phyloP scores from a whole-genome alignment of 169 alveolate genomes.

The Plasmodium gonderi region DNA sequence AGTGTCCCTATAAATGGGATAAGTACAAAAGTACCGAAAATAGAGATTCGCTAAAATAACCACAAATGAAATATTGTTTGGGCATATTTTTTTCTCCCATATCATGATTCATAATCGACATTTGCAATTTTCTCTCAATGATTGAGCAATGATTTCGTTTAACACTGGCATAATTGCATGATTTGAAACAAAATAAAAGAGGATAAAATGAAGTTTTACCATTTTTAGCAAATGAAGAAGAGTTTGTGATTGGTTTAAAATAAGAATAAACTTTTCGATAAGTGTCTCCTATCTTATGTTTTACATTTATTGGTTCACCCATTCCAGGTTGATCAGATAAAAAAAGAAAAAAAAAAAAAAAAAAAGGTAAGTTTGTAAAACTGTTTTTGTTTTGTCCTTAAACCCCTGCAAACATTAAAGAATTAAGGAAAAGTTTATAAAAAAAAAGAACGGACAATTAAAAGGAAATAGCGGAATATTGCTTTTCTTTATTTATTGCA shows the following conservation, averaged over 20 bases:
- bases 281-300: slow-evolving; percentile 87
- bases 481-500: neutral
- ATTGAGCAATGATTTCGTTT: neutral
- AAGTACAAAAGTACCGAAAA: slow-evolving; percentile 7
- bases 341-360: neutral
- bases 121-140: neutral
- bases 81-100: neutral
- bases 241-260: slow-evolving; percentile 82
- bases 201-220: slow-evolving; percentile 75
- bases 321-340: slow-evolving; percentile 22
- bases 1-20: slow-evolving; percentile 76
- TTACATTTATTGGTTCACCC: slow-evolving; percentile 67
- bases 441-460: neutral
- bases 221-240: slow-evolving; percentile 85
- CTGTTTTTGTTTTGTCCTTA: neutral
- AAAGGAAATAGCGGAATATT: neutral
- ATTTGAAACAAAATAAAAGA: neutral
- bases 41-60: neutral
- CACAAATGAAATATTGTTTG: neutral
- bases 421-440: neutral
- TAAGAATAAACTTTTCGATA: slow-evolving; percentile 83
- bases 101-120: no score
- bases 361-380: neutral
- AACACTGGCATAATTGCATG: neutral
- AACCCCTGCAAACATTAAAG: neutral